Evolutionary conservation across 768 basidiomycete genomes (phyloP).

Genomic region (Exidia glandulosa): DNA sequence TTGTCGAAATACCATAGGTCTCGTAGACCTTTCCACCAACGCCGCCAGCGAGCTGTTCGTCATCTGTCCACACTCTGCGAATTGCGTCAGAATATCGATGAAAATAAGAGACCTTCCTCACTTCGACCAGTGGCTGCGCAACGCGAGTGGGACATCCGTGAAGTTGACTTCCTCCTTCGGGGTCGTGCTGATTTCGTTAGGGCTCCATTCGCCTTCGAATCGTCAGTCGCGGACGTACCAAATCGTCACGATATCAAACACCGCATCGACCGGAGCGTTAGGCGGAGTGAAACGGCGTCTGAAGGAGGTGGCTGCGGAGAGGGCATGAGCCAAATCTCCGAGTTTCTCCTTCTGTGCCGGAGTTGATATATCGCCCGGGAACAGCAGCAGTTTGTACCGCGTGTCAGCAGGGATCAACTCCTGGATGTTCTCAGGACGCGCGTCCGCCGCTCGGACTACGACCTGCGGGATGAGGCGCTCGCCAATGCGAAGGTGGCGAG

Average conservation of each 20-base stretch:
- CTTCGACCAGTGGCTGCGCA: slow-evolving; percentile 53
- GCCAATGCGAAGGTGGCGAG: slow-evolving; percentile 35
- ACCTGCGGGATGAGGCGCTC: slow-evolving; percentile 41
- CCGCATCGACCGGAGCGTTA: slow-evolving; percentile 12
- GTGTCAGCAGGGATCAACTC: slow-evolving; percentile 40
- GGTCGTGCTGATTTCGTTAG: background rate
- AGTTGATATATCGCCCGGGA: slow-evolving; percentile 34
- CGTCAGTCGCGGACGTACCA: slow-evolving; percentile 1
- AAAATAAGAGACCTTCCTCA: slow-evolving; percentile 11
- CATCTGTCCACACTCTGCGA: slow-evolving; percentile 33
- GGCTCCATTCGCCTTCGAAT: background rate
- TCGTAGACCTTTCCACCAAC: slow-evolving; percentile 45
- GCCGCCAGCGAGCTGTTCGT: slow-evolving; percentile 30
- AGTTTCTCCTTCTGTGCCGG: slow-evolving; percentile 20
- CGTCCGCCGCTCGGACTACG: slow-evolving; percentile 40
- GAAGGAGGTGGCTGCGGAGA: slow-evolving; percentile 18
- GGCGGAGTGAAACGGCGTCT: slow-evolving; percentile 20
- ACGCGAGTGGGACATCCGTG: slow-evolving; percentile 33
- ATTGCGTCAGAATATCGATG: background rate
- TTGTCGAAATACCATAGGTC: slow-evolving; percentile 38
- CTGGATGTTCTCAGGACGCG: slow-evolving; percentile 40
- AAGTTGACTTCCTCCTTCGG: slow-evolving; percentile 29
- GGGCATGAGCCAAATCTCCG: slow-evolving; percentile 20
- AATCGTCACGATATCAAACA: slow-evolving; percentile 25
- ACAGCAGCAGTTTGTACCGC: slow-evolving; percentile 45